Conservation (phyloP, 441 rosid genomes). For the Jatropha podagrica region DNA sequence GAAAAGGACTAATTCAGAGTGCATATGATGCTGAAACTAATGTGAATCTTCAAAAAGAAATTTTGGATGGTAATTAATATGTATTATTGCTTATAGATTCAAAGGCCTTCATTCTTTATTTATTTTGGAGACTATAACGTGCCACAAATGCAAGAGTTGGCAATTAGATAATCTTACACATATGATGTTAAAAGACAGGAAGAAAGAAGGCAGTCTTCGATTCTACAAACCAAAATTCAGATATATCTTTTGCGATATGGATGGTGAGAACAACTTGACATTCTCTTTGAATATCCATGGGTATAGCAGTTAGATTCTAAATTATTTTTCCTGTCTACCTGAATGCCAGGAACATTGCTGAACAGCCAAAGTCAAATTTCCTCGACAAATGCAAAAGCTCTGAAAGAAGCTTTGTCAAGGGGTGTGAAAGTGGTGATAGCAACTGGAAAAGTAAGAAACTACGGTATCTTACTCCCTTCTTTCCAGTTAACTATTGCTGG, state of each 20-base stretch:
- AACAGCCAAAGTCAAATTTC: slow-evolving; percentile 77
- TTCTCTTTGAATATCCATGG: slow-evolving; percentile 20
- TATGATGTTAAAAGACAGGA: slow-evolving; percentile 72
- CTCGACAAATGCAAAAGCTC: slow-evolving; percentile 62
- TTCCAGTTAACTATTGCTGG: neutral
- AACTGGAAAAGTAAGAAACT: slow-evolving; percentile 73
- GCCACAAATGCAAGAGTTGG: neutral
- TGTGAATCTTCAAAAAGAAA: slow-evolving; percentile 37
- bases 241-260: slow-evolving; percentile 95
- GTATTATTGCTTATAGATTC: neutral
- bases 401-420: slow-evolving; percentile 79
- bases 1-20: slow-evolving; percentile 89
- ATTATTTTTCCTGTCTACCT: slow-evolving; percentile 22
- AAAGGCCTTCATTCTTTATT: neutral
- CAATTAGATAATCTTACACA: slow-evolving; percentile 40
- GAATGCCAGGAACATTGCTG: slow-evolving; percentile 68
- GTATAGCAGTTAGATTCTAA: slow-evolving; percentile 21
- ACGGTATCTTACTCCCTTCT: slow-evolving; percentile 2
- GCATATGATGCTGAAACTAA: slow-evolving; percentile 55
- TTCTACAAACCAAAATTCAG: slow-evolving; percentile 90
- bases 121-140: slow-evolving; percentile 6
- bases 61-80: slow-evolving; percentile 54
- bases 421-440: slow-evolving; percentile 91
- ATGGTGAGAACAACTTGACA: slow-evolving; percentile 55
- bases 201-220: slow-evolving; percentile 74